Evolutionary conservation across 805 yeast species (phyloP).

Genomic region (Sugiyamaella lignohabitans): DNA sequence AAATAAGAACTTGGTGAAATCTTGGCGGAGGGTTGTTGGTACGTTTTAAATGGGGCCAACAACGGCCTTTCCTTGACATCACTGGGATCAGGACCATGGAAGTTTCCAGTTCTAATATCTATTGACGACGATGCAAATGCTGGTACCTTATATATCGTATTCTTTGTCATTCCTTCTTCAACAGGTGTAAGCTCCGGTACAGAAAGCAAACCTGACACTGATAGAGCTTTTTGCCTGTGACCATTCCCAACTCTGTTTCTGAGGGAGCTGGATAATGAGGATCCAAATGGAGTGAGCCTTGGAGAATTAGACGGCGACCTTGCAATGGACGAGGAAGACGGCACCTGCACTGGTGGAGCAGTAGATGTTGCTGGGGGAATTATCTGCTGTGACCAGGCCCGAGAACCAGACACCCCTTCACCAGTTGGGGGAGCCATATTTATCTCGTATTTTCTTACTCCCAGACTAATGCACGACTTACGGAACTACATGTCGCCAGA

Average conservation of each 20-base stretch:
- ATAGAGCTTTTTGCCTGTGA: not conserved
- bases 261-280: not conserved
- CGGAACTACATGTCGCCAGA: too few species aligned
- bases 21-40: not conserved
- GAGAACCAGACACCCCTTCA: not conserved
- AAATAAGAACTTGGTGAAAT: not conserved
- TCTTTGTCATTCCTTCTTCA: too few species aligned
- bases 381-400: not conserved
- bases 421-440: not conserved
- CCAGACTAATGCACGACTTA: too few species aligned
- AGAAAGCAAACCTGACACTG: not conserved
- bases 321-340: not conserved
- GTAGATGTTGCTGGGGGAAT: too few species aligned
- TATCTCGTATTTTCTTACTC: too few species aligned
- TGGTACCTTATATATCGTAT: not conserved
- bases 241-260: not conserved
- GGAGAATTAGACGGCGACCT: not conserved
- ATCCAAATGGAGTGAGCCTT: not conserved
- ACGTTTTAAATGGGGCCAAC: conserved; percentile 1
- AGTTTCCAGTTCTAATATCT: not conserved
- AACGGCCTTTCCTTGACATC: not conserved
- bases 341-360: not conserved
- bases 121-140: not conserved
- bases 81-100: not conserved
- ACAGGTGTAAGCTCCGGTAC: not conserved